Evolutionary conservation across 2,329 filamentous ascomycete species (phyloP).

Genomic region (Ascosphaera acerosa): DNA sequence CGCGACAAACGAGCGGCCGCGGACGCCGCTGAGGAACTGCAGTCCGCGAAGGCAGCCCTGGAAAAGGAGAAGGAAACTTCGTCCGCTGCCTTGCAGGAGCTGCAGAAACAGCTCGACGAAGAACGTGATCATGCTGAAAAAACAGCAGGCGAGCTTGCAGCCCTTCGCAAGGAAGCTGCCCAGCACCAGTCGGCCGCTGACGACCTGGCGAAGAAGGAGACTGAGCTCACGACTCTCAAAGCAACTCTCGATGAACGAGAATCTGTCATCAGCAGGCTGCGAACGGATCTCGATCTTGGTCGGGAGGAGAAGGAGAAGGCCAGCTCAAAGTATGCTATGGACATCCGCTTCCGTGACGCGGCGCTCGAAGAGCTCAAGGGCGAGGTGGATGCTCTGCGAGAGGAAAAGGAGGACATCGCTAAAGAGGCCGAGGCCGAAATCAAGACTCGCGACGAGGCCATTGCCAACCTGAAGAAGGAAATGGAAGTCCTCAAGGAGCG

Average conservation of each 20-base stretch:
- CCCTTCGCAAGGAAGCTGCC: background rate
- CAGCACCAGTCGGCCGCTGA: slow-evolving; percentile 1
- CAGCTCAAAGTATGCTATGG: background rate
- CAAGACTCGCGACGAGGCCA: background rate
- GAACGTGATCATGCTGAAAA: background rate
- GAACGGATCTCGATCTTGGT: background rate
- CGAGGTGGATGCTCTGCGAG: slow-evolving; percentile 1
- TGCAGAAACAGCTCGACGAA: slow-evolving; percentile 1
- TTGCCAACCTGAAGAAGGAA: background rate
- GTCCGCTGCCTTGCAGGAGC: background rate
- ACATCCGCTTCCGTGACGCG: slow-evolving; percentile 1
- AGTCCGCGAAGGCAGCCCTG: slow-evolving; percentile 1
- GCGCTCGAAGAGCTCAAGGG: slow-evolving; percentile 1
- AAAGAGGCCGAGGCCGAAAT: slow-evolving; percentile 1
- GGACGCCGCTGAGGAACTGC: slow-evolving; percentile 1
- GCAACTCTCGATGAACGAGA: background rate
- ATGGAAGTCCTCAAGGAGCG: background rate
- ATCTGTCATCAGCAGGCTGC: background rate
- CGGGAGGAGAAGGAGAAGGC: slow-evolving; percentile 1
- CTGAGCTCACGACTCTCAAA: background rate
- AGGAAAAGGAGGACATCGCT: background rate
- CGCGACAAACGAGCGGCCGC: background rate
- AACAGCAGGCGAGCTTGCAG: background rate
- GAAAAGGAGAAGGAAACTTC: background rate
- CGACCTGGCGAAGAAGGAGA: background rate